Percentiles rank a stretch among this genome's conserved stretches.
phyloP scores from a whole-genome alignment of 257 asterid genomes.

The Solanum appendiculatum region DNA sequence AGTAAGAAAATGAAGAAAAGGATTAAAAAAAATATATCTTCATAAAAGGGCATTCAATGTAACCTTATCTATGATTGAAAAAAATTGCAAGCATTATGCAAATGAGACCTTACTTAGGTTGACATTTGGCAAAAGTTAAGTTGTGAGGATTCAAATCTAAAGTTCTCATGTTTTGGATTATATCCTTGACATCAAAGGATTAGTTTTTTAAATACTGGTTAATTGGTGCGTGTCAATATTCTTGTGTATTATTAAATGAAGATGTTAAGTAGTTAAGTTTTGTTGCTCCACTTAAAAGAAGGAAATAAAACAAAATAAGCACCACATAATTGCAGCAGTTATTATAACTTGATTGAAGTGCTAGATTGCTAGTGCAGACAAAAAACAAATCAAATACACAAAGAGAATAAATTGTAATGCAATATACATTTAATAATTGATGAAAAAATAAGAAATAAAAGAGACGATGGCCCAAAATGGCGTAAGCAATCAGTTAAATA shows the following conservation, averaged over 20 bases:
- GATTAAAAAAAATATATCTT: not conserved
- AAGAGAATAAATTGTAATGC: not conserved
- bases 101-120: no score
- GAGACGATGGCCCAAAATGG: not conserved
- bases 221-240: no score
- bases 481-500: not conserved
- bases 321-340: not conserved
- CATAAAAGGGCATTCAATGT: not conserved
- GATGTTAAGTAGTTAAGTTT: not conserved
- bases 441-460: not conserved
- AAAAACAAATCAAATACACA: not conserved
- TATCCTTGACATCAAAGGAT: no score
- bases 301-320: not conserved
- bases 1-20: not conserved
- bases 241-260: not conserved
- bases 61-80: not conserved
- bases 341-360: not conserved
- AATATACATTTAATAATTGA: not conserved
- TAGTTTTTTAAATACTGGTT: no score
- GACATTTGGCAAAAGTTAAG: not conserved
- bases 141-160: no score
- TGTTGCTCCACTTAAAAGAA: not conserved
- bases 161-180: no score
- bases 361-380: not conserved
- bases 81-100: no score